Base-by-base conservation (phyloP, 495 filamentous ascomycete species). In the Neurospora sp. region DNA sequence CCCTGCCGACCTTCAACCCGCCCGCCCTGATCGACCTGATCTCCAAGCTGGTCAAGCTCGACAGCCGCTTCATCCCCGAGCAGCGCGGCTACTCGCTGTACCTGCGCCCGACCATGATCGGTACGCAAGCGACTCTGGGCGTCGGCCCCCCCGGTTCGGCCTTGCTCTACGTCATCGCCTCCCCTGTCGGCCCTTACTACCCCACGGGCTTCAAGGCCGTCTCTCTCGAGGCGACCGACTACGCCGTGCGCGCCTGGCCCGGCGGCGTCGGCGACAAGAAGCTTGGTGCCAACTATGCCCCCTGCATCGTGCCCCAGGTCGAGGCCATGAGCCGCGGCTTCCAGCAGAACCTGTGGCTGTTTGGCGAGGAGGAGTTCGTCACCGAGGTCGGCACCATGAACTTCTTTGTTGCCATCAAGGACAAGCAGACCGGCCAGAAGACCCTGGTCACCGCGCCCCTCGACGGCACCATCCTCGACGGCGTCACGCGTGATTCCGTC, bases 301-400 rank as follows among this genome's bases (percentile, higher is more conserved):
- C 96, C 2, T 97, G 95, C 82, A 94, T 99, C 75, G 84, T 97
- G 35, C 96, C 96, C 12, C 96, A 98, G 83, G 87, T 94, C 72
- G 87, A 97, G 81, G 96, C 96, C 20, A 94, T 95, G 38, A 89
- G 88, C 74, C 88, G 93, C 20, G 96, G 96, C 40, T 97, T 92
- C 88, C 95, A 99, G 82, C 96, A 99, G 87, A 98, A 98, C 82
- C 86, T 99, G 70, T 99, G 96, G 96, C 85, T 99, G 40, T 98
- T 98, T 78, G 93, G 93, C 40, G 90, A 95, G 74, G 94, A 98
- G 83, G 93, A 97, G 76, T 96, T 89, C 77, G 90, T 97, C 42
- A 99, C 96, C 40, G 96, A 99, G 83, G 96, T 96, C 40, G 96
- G 96, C 72, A 97, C 96, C 40, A 99, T 98, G 96, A 99, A 99